Evolutionary conservation across 2,329 filamentous ascomycete species (phyloP).

Genomic region (Mariannaea sp.): DNA sequence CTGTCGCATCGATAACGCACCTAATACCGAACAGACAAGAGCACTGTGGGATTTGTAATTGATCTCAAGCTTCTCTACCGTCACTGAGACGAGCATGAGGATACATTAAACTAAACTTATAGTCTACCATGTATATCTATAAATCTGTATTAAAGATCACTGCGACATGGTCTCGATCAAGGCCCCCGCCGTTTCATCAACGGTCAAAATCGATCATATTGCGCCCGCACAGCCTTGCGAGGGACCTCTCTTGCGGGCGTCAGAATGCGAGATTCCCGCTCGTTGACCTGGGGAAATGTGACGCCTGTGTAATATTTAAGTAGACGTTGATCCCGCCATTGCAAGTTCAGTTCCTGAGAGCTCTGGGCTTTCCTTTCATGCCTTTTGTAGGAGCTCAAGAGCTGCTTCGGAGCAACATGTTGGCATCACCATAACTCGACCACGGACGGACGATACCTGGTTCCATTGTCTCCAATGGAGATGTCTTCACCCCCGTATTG

Average conservation of each 20-base stretch:
- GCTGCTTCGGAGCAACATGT: neutral
- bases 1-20: too few relatives aligned
- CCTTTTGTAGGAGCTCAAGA: slow-evolving; percentile 1
- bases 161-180: slow-evolving; percentile 14
- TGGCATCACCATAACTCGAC: neutral
- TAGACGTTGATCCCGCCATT: slow-evolving; percentile 27
- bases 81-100: too few relatives aligned
- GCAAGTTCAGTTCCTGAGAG: slow-evolving; percentile 6
- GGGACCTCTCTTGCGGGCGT: slow-evolving; percentile 38
- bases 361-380: slow-evolving; percentile 23
- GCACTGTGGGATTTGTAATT: too few relatives aligned
- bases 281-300: slow-evolving; percentile 24
- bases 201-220: slow-evolving; percentile 24
- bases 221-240: slow-evolving; percentile 40
- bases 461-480: neutral
- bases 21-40: too few relatives aligned
- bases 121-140: too few relatives aligned
- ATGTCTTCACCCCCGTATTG: too few relatives aligned
- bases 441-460: slow-evolving; percentile 1
- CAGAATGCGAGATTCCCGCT: slow-evolving; percentile 38
- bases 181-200: slow-evolving; percentile 18
- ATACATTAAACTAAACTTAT: too few relatives aligned
- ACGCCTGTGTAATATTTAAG: slow-evolving; percentile 33
- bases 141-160: slow-evolving; percentile 2
- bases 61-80: too few relatives aligned